A percentile compares a stretch with the other conserved stretches of the same genome.
Conservation (phyloP, 108 stramenopile species). For the Tribonema minus region DNA sequence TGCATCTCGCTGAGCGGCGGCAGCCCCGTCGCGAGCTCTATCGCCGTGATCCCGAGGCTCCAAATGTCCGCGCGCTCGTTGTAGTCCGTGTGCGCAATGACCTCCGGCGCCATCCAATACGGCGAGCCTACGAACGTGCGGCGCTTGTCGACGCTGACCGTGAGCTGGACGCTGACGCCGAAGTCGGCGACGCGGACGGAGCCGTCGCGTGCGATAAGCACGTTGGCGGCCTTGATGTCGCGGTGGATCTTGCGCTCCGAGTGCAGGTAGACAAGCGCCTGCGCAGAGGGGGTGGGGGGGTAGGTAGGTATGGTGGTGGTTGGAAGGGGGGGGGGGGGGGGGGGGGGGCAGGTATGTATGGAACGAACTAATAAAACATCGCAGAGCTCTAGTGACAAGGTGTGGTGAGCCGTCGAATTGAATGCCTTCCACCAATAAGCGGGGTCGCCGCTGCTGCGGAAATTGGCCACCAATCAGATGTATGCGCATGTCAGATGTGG, state of each 20-base stretch:
- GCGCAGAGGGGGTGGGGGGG: too few species aligned
- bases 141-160: slow-evolving; percentile 52
- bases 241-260: slow-evolving; percentile 84
- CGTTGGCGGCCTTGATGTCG: slow-evolving; percentile 93
- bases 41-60: slow-evolving; percentile 53
- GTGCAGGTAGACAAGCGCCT: slow-evolving; percentile 84
- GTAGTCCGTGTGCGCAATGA: slow-evolving; percentile 49
- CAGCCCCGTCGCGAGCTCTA: slow-evolving; percentile 49
- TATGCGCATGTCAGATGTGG: too few species aligned
- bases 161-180: slow-evolving; percentile 60
- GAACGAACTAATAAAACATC: too few species aligned
- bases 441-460: too few species aligned
- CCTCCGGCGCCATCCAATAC: slow-evolving; percentile 69
- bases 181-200: slow-evolving; percentile 70
- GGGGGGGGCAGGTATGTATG: too few species aligned
- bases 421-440: too few species aligned
- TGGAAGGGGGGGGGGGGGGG: background rate
- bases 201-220: slow-evolving; percentile 64
- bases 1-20: slow-evolving; percentile 53
- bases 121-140: slow-evolving; percentile 62
- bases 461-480: too few species aligned
- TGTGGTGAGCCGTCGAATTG: too few species aligned
- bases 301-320: too few species aligned
- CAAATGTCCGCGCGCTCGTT: slow-evolving; percentile 51
- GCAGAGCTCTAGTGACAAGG: too few species aligned